These are phyloP conservation scores for Tulasnella sp. DNA, from an alignment of 768 basidiomycete species.

Conservation along the genomic window DNA sequence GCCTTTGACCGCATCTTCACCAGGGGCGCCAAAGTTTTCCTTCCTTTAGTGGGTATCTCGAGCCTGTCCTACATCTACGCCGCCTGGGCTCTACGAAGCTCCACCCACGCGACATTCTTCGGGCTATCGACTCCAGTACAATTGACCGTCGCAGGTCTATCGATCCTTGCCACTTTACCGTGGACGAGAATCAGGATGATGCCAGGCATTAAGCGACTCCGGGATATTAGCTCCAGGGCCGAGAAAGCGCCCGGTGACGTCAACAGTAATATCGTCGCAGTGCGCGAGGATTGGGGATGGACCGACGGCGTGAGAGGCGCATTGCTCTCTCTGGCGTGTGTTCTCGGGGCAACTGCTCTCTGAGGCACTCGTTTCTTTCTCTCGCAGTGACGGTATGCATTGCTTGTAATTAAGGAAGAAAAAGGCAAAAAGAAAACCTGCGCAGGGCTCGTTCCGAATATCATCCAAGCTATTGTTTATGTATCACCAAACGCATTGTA, in stretches of 20 bases:
- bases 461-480: too few species aligned
- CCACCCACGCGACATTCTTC: background rate
- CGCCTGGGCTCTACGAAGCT: background rate
- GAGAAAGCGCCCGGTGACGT: background rate
- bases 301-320: background rate
- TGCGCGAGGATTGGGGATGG: constrained; percentile 1
- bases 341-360: background rate
- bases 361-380: background rate
- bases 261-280: too few species aligned
- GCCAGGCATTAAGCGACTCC: background rate
- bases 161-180: background rate
- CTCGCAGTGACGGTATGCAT: too few species aligned
- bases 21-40: background rate
- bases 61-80: background rate
- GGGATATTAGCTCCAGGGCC: background rate
- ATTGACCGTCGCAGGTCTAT: background rate
- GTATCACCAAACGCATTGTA: too few species aligned
- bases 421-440: too few species aligned
- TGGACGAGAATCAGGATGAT: constrained; percentile 5
- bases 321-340: background rate
- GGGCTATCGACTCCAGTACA: background rate
- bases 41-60: background rate
- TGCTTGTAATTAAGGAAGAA: too few species aligned
- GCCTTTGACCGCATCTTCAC: background rate
- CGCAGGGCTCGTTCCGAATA: too few species aligned